Conservation (phyloP, 169 alveolate genomes). For the Plasmodium falciparum region DNA sequence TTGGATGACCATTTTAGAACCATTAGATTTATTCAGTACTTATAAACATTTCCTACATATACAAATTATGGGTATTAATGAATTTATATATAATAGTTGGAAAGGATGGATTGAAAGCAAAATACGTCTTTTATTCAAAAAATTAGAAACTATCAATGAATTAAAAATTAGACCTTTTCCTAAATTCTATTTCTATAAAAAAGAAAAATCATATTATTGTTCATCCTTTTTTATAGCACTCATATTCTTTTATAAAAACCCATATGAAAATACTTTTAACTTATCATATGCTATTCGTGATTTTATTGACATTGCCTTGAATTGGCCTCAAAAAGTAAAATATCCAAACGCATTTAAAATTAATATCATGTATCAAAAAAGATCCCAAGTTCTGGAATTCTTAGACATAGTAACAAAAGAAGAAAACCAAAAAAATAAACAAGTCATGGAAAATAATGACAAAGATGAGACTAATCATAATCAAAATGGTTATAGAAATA, state of each 20-base stretch:
- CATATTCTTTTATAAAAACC: conserved; percentile 42
- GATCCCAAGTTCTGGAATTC: conserved; percentile 50
- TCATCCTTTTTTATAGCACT: conserved; percentile 69
- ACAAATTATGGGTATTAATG: conserved; percentile 85
- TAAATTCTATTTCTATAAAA: conserved; percentile 44
- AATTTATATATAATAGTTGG: conserved; percentile 87
- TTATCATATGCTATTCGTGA: conserved; percentile 66
- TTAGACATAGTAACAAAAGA: conserved; percentile 8
- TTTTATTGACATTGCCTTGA: conserved; percentile 53
- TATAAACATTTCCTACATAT: conserved; percentile 88
- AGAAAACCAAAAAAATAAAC: conserved; percentile 3
- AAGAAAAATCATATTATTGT: conserved; percentile 38
- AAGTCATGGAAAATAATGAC: background rate
- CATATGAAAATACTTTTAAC: conserved; percentile 64
- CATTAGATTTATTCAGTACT: conserved; percentile 83
- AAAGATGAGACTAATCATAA: background rate
- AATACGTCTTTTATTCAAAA: conserved; percentile 86
- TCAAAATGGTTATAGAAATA: background rate
- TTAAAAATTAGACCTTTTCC: conserved; percentile 89
- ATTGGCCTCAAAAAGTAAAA: conserved; percentile 67
- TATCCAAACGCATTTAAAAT: conserved; percentile 47
- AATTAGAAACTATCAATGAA: conserved; percentile 85
- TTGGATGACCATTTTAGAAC: conserved; percentile 86
- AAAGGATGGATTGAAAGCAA: conserved; percentile 91
- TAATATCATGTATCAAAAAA: conserved; percentile 62